phyloP scores from a whole-genome alignment of 73 alveolate genomes.

The Halteria grandinella region DNA sequence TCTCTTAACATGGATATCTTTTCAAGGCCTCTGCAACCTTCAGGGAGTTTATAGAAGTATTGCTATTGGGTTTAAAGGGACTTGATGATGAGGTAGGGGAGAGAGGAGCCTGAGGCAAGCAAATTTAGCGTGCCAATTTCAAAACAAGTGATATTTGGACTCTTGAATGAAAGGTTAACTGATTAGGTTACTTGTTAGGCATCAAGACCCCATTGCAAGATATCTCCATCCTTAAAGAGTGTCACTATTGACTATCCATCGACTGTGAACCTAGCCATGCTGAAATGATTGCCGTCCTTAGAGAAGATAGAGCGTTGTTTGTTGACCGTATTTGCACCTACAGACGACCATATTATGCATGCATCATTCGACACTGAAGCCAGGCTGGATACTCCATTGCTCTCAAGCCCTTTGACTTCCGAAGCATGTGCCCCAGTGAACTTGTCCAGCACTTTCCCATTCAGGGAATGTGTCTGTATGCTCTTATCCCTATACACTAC shows the following conservation, averaged over 20 bases:
- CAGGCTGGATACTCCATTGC: slow-evolving; percentile 1
- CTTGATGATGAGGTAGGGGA: not conserved
- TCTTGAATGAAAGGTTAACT: not conserved
- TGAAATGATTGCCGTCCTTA: slow-evolving; percentile 28
- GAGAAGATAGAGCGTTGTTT: slow-evolving; percentile 7
- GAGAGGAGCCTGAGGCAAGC: slow-evolving; percentile 12
- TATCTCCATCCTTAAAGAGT: slow-evolving; percentile 35
- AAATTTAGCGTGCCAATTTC: not conserved
- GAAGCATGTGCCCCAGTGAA: slow-evolving; percentile 20
- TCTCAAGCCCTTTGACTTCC: slow-evolving; percentile 6
- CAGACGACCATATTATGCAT: slow-evolving; percentile 31
- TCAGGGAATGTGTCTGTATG: not conserved
- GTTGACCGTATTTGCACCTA: not conserved
- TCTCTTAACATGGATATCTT: slow-evolving; percentile 28
- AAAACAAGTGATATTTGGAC: not conserved
- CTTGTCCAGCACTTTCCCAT: slow-evolving; percentile 34
- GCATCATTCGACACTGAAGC: slow-evolving; percentile 27
- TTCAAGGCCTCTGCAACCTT: slow-evolving; percentile 30
- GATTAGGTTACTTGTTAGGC: not conserved
- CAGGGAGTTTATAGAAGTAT: slow-evolving; percentile 13
- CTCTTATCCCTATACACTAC: slow-evolving; percentile 33
- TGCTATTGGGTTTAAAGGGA: not conserved
- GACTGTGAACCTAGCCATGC: slow-evolving; percentile 22
- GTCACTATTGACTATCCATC: slow-evolving; percentile 23
- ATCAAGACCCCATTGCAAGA: slow-evolving; percentile 30